Conservation (phyloP, 495 filamentous ascomycete genomes). For the Penicillium antarcticum region DNA sequence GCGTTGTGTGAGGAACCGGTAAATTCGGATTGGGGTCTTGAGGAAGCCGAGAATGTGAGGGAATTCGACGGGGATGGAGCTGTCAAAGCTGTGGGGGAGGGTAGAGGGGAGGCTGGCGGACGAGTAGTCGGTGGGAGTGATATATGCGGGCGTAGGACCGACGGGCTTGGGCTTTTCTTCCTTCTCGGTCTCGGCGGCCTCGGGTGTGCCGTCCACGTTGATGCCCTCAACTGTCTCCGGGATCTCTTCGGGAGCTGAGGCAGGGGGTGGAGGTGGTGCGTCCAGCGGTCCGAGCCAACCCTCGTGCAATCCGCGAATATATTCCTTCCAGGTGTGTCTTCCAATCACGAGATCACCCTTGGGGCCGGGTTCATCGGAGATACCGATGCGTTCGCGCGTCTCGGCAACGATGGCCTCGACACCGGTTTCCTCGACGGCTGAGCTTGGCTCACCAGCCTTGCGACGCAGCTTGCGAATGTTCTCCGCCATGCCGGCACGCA, state of each 20-base stretch:
- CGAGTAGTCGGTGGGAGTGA: conserved; percentile 65
- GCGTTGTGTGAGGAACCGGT: conserved; percentile 86
- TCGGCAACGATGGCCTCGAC: conserved; percentile 54
- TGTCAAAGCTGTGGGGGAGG: conserved; percentile 59
- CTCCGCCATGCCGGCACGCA: conserved; percentile 78
- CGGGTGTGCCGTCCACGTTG: conserved; percentile 17
- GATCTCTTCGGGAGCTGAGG: conserved; percentile 19
- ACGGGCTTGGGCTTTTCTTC: conserved; percentile 45
- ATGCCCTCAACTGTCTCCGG: conserved; percentile 30
- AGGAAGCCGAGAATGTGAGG: conserved; percentile 93
- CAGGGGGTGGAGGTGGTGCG: conserved; percentile 31
- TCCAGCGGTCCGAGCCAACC: conserved; percentile 90
- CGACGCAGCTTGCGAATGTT: conserved; percentile 67
- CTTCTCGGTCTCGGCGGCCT: conserved; percentile 10
- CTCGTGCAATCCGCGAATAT: conserved; percentile 87
- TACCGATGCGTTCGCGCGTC: conserved; percentile 55
- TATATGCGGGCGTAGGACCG: conserved; percentile 56
- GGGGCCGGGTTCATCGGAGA: conserved; percentile 67
- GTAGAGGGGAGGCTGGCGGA: conserved; percentile 54
- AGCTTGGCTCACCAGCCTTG: conserved; percentile 48
- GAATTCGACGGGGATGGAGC: conserved; percentile 69
- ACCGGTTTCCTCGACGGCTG: conserved; percentile 31
- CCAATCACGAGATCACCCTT: conserved; percentile 86
- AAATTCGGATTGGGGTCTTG: conserved; percentile 81
- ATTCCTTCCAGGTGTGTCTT: conserved; percentile 96